Conservation (phyloP, 169 alveolate species). For the Plasmodium inui region DNA sequence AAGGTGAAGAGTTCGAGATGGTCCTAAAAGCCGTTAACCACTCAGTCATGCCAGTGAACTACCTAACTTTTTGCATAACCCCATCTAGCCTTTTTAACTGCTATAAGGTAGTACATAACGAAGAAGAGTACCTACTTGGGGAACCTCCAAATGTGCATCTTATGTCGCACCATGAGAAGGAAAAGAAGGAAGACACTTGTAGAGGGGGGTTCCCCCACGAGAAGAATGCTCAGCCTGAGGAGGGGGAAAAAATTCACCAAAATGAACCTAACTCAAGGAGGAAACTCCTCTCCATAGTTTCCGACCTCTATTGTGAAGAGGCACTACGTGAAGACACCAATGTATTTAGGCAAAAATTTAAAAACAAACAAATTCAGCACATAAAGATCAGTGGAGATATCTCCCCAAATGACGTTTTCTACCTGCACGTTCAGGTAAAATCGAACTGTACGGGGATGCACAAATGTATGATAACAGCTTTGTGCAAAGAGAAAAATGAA, state of each 20-base stretch:
- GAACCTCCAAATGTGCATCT: background rate
- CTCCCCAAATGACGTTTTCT: conserved; percentile 5
- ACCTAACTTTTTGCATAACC: conserved; percentile 29
- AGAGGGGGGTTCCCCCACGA: background rate
- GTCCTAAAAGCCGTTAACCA: conserved; percentile 21
- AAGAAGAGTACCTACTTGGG: background rate
- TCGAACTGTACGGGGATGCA: conserved; percentile 26
- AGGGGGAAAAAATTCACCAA: background rate
- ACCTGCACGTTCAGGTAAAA: conserved; percentile 34
- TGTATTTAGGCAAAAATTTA: conserved; percentile 62
- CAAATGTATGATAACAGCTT: conserved; percentile 41
- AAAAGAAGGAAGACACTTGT: background rate
- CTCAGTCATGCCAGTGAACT: conserved; percentile 23
- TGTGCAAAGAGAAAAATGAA: conserved; percentile 23
- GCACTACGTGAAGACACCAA: conserved; percentile 18
- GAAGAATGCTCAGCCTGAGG: background rate
- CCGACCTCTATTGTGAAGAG: conserved; percentile 22
- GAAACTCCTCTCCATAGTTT: background rate
- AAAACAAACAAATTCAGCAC: conserved; percentile 52
- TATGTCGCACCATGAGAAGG: background rate
- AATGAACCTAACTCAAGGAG: background rate
- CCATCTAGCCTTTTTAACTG: conserved; percentile 43
- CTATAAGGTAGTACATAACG: conserved; percentile 37
- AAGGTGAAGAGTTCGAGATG: conserved; percentile 43
- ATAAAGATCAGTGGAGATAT: conserved; percentile 40